Percentiles rank a stretch among this genome's conserved stretches.
Evolutionary conservation across 2,329 filamentous ascomycete species (phyloP).

Genomic region (Nemania bipapillata): DNA sequence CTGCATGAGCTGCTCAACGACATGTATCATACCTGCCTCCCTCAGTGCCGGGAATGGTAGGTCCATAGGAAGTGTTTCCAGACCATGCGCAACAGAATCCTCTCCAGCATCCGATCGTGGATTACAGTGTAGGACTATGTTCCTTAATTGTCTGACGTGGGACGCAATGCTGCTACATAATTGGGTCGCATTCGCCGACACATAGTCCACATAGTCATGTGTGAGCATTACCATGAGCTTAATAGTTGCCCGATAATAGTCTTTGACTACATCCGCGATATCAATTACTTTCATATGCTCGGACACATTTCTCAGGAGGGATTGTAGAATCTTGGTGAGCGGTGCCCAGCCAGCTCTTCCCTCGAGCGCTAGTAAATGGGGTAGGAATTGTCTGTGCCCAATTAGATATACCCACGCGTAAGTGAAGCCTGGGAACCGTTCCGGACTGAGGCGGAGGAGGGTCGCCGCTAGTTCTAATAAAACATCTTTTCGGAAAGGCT

Average conservation of each 20-base stretch:
- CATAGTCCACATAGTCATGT: constrained; percentile 93
- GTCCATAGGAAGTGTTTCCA: constrained; percentile 50
- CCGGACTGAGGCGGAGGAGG: constrained; percentile 78
- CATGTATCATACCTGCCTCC: constrained; percentile 65
- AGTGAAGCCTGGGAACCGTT: constrained; percentile 80
- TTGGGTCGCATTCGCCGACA: constrained; percentile 85
- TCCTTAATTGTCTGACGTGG: constrained; percentile 87
- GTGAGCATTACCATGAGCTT: constrained; percentile 87
- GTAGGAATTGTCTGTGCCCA: constrained; percentile 85
- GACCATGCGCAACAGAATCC: constrained; percentile 63
- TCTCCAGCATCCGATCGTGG: constrained; percentile 77
- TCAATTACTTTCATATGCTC: constrained; percentile 80
- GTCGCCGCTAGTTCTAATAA: constrained; percentile 76
- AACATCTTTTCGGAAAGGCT: constrained; percentile 74
- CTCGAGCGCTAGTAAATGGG: constrained; percentile 75
- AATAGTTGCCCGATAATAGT: constrained; percentile 84
- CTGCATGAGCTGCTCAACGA: constrained; percentile 69
- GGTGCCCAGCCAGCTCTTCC: constrained; percentile 78
- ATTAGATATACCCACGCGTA: constrained; percentile 87
- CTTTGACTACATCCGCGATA: constrained; percentile 75
- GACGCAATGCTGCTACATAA: constrained; percentile 84
- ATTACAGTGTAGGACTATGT: constrained; percentile 80
- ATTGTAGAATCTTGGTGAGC: constrained; percentile 78
- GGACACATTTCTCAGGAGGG: constrained; percentile 77
- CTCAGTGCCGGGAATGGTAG: constrained; percentile 56